phyloP scores from a whole-genome alignment of 768 basidiomycete genomes.

The Suillus decipiens region DNA sequence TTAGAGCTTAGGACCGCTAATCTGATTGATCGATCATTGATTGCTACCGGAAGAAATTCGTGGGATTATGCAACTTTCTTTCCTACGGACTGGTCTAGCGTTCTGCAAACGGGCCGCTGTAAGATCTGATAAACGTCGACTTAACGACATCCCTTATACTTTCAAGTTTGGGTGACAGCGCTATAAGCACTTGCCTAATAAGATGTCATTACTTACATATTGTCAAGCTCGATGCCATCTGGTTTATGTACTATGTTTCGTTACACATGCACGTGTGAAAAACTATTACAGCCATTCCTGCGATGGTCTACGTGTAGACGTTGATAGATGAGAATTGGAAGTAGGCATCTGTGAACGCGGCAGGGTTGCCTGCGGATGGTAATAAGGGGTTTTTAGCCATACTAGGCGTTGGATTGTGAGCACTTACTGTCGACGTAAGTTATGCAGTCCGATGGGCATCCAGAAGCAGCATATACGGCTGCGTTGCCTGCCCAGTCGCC shows the following conservation, averaged over 20 bases:
- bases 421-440: conserved; percentile 33
- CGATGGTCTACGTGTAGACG: conserved; percentile 32
- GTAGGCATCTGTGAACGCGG: conserved; percentile 43
- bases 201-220: neutral
- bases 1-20: no score
- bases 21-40: no score
- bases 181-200: neutral
- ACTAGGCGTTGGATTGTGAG: neutral
- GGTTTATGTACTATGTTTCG: neutral
- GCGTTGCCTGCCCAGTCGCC: conserved; percentile 33
- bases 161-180: neutral
- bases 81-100: no score
- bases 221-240: neutral
- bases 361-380: conserved; percentile 33
- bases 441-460: conserved; percentile 33
- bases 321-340: conserved; percentile 41
- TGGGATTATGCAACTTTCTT: no score
- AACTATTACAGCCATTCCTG: neutral
- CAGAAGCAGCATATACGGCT: conserved; percentile 28
- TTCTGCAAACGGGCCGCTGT: no score
- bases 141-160: neutral
- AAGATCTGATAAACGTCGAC: neutral
- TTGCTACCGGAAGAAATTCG: no score
- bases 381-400: neutral
- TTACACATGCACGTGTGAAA: neutral